A percentile compares a stretch with the other conserved stretches of the same genome.
Conservation (phyloP, 257 asterid species). For the Salvia hispanica region DNA sequence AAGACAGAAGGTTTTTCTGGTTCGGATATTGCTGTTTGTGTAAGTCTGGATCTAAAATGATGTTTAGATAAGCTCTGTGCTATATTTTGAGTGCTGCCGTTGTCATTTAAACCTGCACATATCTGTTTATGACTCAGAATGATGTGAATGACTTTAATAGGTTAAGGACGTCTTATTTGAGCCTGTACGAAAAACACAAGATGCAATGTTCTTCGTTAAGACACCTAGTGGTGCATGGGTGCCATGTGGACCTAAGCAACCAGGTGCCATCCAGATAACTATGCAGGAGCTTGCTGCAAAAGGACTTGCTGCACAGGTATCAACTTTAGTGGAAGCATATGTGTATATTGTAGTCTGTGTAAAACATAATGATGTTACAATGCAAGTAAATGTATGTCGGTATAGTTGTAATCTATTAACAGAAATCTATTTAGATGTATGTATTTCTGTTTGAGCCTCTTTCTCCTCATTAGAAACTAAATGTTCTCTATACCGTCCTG, state of each 20-base stretch:
- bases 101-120: constrained; percentile 2
- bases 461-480: constrained; percentile 4
- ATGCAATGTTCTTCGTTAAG: constrained; percentile 77
- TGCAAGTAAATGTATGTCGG: neutral
- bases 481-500: constrained; percentile 11
- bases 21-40: constrained; percentile 77
- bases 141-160: constrained; percentile 41
- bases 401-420: constrained; percentile 5
- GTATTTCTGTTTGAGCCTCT: neutral
- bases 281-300: constrained; percentile 86
- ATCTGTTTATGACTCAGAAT: neutral
- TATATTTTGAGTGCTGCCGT: neutral
- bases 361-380: neutral
- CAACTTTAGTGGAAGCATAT: neutral
- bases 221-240: constrained; percentile 62
- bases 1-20: constrained; percentile 82
- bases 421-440: neutral
- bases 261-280: constrained; percentile 74
- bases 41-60: constrained; percentile 39
- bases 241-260: constrained; percentile 95
- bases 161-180: constrained; percentile 96
- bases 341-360: constrained; percentile 1
- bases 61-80: neutral
- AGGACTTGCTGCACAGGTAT: constrained; percentile 88
- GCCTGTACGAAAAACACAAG: constrained; percentile 98